Base-by-base conservation (phyloP, 1,139 yeast species). In the Spathaspora sp. region DNA sequence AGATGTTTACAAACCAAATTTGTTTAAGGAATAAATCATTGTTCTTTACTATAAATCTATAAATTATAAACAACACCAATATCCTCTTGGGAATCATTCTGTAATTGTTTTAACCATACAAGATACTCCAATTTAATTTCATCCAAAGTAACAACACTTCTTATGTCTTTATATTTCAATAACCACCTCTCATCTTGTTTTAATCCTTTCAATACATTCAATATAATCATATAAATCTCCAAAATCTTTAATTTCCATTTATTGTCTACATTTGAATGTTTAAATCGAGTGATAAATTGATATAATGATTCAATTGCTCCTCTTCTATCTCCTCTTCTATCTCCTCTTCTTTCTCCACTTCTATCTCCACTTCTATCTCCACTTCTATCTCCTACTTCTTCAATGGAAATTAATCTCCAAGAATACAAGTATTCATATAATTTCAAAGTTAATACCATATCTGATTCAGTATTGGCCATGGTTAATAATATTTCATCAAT, bases 241-340 rank as follows among this genome's bases (percentile, higher is more conserved):
- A 74, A 59, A 9, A 73, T 61, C 53, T 73, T 72, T 49, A 74
- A 63, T 47, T 68, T 68, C 6, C 45, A 42, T 47, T 64, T 67
- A 20, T 43, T 44, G 9, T 41, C 45, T 4, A 37, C 24, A 10
- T 7, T 18, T 16, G 26, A 20, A 37, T 37, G 26, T 17, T 57
- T 47, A 57, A 72, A 73, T 38, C 78, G 63, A 9, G 67, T 64
- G 39, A 82, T 79, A 55, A 79, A 82, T 48, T 72, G 65, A 55
- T 82, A 82, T 43, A 83, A 64, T 0, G 85, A 69, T 54, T 83
- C 86, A 24, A 75, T 65, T 1, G 87, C 80, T 5, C 81, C 80
- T 53, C 86, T 64, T 51, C 68, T 74, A 57, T 81, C 83, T 10
- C 60, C 61, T 24, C n/a, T n/a, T n/a, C n/a, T n/a, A n/a, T n/a